Evolutionary conservation across 2,329 filamentous ascomycete species (phyloP).

Genomic region (Fusarium beomiforme): DNA sequence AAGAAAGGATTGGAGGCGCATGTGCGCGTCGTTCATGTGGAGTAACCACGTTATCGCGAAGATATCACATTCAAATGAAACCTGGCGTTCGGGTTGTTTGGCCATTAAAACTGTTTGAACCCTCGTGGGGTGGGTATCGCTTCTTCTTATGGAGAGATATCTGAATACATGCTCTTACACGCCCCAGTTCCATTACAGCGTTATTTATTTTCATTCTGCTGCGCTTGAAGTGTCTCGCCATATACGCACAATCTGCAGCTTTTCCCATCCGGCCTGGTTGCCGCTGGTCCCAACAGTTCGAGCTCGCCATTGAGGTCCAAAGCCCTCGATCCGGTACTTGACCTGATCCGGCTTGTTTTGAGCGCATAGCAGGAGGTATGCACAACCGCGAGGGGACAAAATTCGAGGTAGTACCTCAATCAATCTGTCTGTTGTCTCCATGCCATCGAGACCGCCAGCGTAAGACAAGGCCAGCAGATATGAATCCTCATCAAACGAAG

Average conservation of each 20-base stretch:
- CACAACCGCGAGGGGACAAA: constrained; percentile 75
- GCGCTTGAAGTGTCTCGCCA: constrained; percentile 65
- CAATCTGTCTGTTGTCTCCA: constrained; percentile 90
- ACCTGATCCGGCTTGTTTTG: constrained; percentile 87
- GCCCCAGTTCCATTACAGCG: constrained; percentile 22
- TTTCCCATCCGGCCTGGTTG: constrained; percentile 93
- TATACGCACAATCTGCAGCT: constrained; percentile 86
- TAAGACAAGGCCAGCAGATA: constrained; percentile 87
- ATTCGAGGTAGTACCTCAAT: constrained; percentile 74
- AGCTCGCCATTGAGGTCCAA: constrained; percentile 71
- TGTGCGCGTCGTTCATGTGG: constrained; percentile 24
- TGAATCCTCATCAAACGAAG: constrained; percentile 80
- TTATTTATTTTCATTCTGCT: neutral
- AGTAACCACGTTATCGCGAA: constrained; percentile 34
- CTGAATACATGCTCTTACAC: constrained; percentile 44
- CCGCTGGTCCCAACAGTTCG: constrained; percentile 85
- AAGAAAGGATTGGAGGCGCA: constrained; percentile 19
- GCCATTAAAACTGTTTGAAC: constrained; percentile 45
- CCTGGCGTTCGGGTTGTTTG: constrained; percentile 50
- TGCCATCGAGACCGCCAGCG: constrained; percentile 88
- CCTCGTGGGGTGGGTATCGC: constrained; percentile 42
- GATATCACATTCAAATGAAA: constrained; percentile 46
- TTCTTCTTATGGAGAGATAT: constrained; percentile 45
- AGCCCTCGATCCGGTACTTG: constrained; percentile 66
- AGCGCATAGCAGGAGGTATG: constrained; percentile 89